Evolutionary conservation across 2,329 filamentous ascomycete genomes (phyloP).

Genomic region (Diaporthe sp.): DNA sequence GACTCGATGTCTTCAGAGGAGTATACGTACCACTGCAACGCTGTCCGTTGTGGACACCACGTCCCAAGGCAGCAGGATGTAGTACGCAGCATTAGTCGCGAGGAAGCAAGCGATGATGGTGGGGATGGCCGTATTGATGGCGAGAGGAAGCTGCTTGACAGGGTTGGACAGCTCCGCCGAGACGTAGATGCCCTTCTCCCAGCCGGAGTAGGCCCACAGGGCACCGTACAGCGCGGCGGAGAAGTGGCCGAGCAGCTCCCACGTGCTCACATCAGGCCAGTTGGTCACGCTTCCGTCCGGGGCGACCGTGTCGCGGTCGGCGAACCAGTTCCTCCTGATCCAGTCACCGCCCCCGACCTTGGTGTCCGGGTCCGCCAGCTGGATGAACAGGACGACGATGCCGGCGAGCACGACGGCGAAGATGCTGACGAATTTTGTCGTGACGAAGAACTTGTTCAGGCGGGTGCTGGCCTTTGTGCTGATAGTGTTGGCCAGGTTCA

Average conservation of each 20-base stretch:
- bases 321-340: conserved; percentile 69
- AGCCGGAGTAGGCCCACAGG: conserved; percentile 76
- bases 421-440: conserved; percentile 66
- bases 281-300: conserved; percentile 64
- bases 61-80: conserved; percentile 73
- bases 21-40: conserved; percentile 69
- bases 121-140: conserved; percentile 73
- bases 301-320: conserved; percentile 61
- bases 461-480: conserved; percentile 69
- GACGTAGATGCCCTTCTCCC: conserved; percentile 75
- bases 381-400: conserved; percentile 60
- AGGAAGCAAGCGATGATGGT: conserved; percentile 73
- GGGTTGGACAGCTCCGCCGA: conserved; percentile 66
- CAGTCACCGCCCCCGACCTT: conserved; percentile 64
- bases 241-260: conserved; percentile 72
- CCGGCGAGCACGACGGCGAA: conserved; percentile 63
- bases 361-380: conserved; percentile 53
- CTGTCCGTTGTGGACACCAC: conserved; percentile 71
- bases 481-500: conserved; percentile 67
- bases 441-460: conserved; percentile 69
- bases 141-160: conserved; percentile 68
- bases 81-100: conserved; percentile 73
- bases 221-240: conserved; percentile 73
- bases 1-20: background rate
- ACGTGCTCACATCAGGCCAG: conserved; percentile 63